A percentile compares a stretch with the other conserved stretches of the same genome.
These are phyloP conservation scores for Aspergillus egyptiacus DNA, from an alignment of 495 filamentous ascomycete genomes.

Conservation along the genomic window DNA sequence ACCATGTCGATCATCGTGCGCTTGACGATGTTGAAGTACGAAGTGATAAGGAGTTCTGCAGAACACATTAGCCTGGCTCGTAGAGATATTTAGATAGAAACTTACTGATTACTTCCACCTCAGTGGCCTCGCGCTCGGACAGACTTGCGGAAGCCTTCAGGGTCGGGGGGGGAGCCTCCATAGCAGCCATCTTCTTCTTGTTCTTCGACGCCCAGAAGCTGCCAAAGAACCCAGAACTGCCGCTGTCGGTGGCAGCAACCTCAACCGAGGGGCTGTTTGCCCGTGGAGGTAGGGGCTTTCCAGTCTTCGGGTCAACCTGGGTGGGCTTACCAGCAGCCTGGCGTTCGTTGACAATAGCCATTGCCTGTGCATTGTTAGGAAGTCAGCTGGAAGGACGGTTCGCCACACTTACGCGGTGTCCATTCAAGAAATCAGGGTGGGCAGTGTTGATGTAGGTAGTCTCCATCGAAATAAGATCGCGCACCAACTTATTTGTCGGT, in stretches of 20 bases:
- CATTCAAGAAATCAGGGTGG: slow-evolving; percentile 96
- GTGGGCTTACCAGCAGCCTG: slow-evolving; percentile 76
- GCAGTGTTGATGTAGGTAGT: slow-evolving; percentile 97
- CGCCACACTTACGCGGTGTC: slow-evolving; percentile 60
- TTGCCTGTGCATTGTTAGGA: slow-evolving; percentile 53
- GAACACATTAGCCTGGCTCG: slow-evolving; percentile 3
- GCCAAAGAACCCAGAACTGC: slow-evolving; percentile 81
- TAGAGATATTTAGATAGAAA: slow-evolving; percentile 12
- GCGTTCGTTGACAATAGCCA: slow-evolving; percentile 94
- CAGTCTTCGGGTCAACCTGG: slow-evolving; percentile 98
- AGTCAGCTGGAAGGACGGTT: not conserved
- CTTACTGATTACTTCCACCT: slow-evolving; percentile 98
- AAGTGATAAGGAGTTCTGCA: slow-evolving; percentile 85
- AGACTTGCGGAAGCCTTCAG: slow-evolving; percentile 91
- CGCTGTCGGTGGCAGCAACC: slow-evolving; percentile 43
- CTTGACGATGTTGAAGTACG: slow-evolving; percentile 97
- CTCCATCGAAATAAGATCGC: slow-evolving; percentile 91
- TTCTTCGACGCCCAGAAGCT: slow-evolving; percentile 98
- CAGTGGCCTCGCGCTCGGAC: slow-evolving; percentile 84
- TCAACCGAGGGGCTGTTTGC: slow-evolving; percentile 63
- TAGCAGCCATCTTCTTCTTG: slow-evolving; percentile 99
- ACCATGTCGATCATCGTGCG: slow-evolving; percentile 99
- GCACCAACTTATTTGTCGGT: slow-evolving; percentile 94
- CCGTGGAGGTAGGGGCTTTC: slow-evolving; percentile 80
- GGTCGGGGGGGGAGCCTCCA: slow-evolving; percentile 89